A percentile compares a stretch with the other conserved stretches of the same genome.
These are phyloP conservation scores for Calonectria henricotiae DNA, from an alignment of 2,329 filamentous ascomycete species.

Conservation along the genomic window DNA sequence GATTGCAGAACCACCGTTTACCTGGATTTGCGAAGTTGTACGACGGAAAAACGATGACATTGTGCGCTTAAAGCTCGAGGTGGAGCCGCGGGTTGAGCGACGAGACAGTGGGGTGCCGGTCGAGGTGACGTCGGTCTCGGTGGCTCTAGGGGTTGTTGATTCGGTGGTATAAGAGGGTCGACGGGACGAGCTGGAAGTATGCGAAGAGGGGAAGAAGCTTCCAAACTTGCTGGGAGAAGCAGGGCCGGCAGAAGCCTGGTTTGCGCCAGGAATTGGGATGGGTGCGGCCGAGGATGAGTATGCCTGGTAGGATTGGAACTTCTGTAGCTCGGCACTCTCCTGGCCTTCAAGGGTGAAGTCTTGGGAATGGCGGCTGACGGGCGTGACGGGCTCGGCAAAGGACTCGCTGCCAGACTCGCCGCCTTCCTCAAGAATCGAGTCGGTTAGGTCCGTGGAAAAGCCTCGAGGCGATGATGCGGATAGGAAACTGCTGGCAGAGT, in stretches of 20 bases:
- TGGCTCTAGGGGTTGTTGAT: slow-evolving; percentile 47
- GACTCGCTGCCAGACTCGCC: slow-evolving; percentile 76
- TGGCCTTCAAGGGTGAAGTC: slow-evolving; percentile 67
- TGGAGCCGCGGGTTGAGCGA: slow-evolving; percentile 62
- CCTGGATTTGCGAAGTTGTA: slow-evolving; percentile 57
- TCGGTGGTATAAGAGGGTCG: slow-evolving; percentile 44
- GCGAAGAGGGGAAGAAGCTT: slow-evolving; percentile 40
- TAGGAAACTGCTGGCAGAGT: slow-evolving; percentile 49
- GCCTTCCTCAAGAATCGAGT: slow-evolving; percentile 70
- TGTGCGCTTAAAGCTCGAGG: slow-evolving; percentile 66
- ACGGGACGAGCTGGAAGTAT: slow-evolving; percentile 37
- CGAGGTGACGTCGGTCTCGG: slow-evolving; percentile 47
- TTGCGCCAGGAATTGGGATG: slow-evolving; percentile 42
- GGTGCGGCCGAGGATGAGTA: slow-evolving; percentile 46
- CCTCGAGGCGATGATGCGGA: slow-evolving; percentile 64
- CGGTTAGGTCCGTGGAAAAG: slow-evolving; percentile 67
- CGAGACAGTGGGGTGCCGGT: slow-evolving; percentile 57
- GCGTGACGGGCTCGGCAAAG: slow-evolving; percentile 74
- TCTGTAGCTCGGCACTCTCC: slow-evolving; percentile 57
- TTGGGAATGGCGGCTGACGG: slow-evolving; percentile 72
- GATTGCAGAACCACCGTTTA: slow-evolving; percentile 49
- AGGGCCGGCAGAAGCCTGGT: slow-evolving; percentile 32
- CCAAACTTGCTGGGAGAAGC: slow-evolving; percentile 36
- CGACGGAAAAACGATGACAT: slow-evolving; percentile 69
- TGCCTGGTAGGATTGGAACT: slow-evolving; percentile 47